Evolutionary conservation across 1,284 basidiomycete genomes (phyloP).

Genomic region (Apiotrichum akiyoshidainum): DNA sequence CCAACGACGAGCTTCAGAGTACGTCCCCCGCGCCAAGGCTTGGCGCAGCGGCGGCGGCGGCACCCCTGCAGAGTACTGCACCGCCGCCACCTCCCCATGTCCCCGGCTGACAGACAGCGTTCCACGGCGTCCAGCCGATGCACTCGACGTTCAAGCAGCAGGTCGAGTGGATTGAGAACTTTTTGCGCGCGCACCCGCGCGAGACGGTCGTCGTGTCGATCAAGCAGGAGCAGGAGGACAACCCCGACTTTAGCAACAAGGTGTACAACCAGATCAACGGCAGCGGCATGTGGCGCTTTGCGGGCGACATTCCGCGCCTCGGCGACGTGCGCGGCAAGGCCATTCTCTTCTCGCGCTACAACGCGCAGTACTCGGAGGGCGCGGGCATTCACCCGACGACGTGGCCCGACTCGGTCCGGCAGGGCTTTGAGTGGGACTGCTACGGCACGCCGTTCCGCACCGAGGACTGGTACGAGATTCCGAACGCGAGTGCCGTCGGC

Average conservation of each 20-base stretch:
- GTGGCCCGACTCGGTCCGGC: constrained; percentile 73
- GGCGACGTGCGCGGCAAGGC: constrained; percentile 79
- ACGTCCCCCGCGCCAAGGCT: constrained; percentile 10
- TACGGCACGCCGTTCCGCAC: constrained; percentile 60
- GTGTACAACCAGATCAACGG: constrained; percentile 66
- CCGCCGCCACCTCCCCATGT: neutral
- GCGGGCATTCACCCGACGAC: constrained; percentile 69
- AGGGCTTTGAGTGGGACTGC: constrained; percentile 68
- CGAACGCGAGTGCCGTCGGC: constrained; percentile 3
- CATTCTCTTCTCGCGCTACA: constrained; percentile 75
- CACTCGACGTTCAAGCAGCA: constrained; percentile 62
- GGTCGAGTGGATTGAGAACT: constrained; percentile 58
- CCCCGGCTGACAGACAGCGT: constrained; percentile 51
- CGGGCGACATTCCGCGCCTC: constrained; percentile 70
- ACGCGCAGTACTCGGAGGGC: constrained; percentile 60
- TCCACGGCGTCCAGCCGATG: constrained; percentile 73
- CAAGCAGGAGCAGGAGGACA: constrained; percentile 68
- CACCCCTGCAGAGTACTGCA: too few species aligned
- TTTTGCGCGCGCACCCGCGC: constrained; percentile 61
- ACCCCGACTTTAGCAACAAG: constrained; percentile 59
- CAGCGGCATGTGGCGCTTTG: constrained; percentile 69
- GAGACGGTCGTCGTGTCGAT: constrained; percentile 80
- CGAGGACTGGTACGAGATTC: constrained; percentile 65
- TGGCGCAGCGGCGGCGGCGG: too few species aligned
- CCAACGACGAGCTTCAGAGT: constrained; percentile 55